Conservation (phyloP, 179 eudicot genomes). For the Corrigiola litoralis region DNA sequence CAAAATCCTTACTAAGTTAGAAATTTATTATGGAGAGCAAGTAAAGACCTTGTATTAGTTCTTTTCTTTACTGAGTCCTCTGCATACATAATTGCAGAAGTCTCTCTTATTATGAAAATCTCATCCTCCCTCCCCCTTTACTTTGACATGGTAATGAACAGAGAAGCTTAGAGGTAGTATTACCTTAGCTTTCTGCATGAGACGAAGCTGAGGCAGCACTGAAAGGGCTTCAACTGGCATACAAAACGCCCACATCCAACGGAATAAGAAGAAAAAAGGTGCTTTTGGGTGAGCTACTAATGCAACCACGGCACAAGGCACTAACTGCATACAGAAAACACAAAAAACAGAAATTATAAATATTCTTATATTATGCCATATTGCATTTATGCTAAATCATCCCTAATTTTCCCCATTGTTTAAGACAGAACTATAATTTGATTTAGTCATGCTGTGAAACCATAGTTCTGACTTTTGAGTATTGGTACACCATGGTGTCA, state of each 20-base stretch:
- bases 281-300: constrained; percentile 55
- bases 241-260: constrained; percentile 57
- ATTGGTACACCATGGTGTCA: too few species aligned
- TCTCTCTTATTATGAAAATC: too few species aligned
- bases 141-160: background rate
- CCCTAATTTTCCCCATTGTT: too few species aligned
- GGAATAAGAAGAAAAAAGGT: constrained; percentile 17
- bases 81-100: too few species aligned
- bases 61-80: too few species aligned
- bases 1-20: too few species aligned
- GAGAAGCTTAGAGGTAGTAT: background rate
- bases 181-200: constrained; percentile 94
- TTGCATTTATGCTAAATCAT: background rate
- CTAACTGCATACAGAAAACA: constrained; percentile 38
- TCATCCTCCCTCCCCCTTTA: too few species aligned
- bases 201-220: constrained; percentile 82
- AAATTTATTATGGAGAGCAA: too few species aligned
- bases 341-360: background rate
- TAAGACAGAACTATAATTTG: too few species aligned
- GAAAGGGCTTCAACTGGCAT: constrained; percentile 64
- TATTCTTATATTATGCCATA: background rate
- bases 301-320: constrained; percentile 64
- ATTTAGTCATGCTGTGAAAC: too few species aligned
- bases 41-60: too few species aligned
- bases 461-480: too few species aligned